phyloP scores from a whole-genome alignment of 2,329 filamentous ascomycete species.

The Exophiala xenobiotica region DNA sequence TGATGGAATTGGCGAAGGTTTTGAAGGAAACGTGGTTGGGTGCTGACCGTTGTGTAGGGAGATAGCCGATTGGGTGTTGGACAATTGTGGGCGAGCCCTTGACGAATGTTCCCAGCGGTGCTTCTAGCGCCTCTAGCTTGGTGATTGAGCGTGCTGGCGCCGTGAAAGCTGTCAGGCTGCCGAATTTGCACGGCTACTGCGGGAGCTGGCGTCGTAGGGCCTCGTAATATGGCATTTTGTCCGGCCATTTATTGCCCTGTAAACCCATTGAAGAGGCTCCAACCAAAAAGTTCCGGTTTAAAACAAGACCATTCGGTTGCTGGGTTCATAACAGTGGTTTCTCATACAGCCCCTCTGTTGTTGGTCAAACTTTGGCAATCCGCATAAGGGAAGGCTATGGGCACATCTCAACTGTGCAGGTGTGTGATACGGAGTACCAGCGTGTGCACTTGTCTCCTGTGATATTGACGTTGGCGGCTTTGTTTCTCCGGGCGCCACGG shows the following conservation, averaged over 20 bases:
- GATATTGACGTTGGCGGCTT: background rate
- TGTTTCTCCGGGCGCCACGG: background rate
- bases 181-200: conserved; percentile 7
- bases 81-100: background rate
- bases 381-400: no score
- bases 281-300: no score
- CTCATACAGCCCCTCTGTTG: conserved; percentile 6
- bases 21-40: background rate
- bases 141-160: no score
- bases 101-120: background rate
- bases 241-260: no score
- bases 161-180: conserved; percentile 5
- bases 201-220: conserved; percentile 10
- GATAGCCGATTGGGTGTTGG: background rate
- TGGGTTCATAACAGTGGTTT: no score
- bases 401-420: no score
- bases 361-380: conserved; percentile 13
- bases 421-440: no score
- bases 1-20: no score
- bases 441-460: conserved; percentile 3
- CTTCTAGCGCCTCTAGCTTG: no score
- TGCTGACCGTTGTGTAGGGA: background rate
- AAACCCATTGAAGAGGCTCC: no score
- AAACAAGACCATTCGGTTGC: no score
- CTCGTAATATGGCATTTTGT: background rate